Evolutionary conservation across 495 filamentous ascomycete species (phyloP), one percentile per base, ranked within the genome.

Genomic region (Beverwykella pulmonaria): DNA sequence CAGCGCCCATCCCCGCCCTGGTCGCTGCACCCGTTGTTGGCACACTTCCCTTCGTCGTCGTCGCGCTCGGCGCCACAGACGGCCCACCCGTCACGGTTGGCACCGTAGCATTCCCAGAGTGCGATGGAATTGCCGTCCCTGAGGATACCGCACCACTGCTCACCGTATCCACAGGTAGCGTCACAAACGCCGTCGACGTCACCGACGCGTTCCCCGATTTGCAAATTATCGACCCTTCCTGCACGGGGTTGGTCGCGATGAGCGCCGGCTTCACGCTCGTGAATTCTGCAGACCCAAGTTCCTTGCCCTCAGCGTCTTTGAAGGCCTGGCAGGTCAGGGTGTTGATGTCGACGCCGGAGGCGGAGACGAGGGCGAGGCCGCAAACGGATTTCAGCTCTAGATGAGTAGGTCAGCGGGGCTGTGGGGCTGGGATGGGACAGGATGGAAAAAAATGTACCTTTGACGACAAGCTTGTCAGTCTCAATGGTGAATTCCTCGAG

Each of bases 241-340:
- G 67, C 1, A 69, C 67, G 12, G 67, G 67, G 49, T 64, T 69
- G 1, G 67, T 69, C 25, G 67, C 17, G 49, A 69, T 69, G 20
- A 60, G 55, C 7, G 67, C 67, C 1, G 60, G 60, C 15, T 15
- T 61, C 23, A 17, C 26, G 44, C 1, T 10, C 7, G 27, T 60
- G 61, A 69, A 69, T 5, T 25, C 4, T 19, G 60, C 60, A 22
- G 54, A 60, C 7, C 67, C 67, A n/a, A 22, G 53, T 1, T 47
- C 17, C 8, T 52, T 64, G 47, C 60, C 67, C 17, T 46, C 67
- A 22, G 29, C 27, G 49, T 69, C 67, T 55, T 50, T 53, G 55
- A 41, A 69, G 27, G 67, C 67, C 19, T 44, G 67, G 61, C 67
- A 69, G 44, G 48, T n/a, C 9, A 69, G 22, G 22, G 22, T 7